These are phyloP conservation scores for Zygotorulaspora mrakii DNA, from an alignment of 1,139 yeast genomes.

Conservation along the genomic window DNA sequence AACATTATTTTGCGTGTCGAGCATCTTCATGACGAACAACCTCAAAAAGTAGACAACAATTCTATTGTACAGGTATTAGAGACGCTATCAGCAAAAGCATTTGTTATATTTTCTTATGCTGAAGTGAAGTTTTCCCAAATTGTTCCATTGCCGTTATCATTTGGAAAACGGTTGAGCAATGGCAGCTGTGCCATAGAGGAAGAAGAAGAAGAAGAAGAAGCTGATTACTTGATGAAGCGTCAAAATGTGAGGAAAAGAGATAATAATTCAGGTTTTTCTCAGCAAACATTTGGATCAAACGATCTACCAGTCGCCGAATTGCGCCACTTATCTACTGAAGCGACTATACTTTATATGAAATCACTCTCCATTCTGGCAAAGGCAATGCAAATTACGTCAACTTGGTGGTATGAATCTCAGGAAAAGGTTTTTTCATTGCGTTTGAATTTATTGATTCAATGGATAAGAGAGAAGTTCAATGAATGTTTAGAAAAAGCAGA, in stretches of 20 bases:
- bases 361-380: conserved; percentile 74
- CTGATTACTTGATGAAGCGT: conserved; percentile 3
- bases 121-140: conserved; percentile 86
- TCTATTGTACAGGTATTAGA: conserved; percentile 54
- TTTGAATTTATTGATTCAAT: conserved; percentile 80
- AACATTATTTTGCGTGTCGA: conserved; percentile 36
- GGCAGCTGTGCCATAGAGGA: conserved; percentile 32
- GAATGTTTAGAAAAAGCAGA: conserved; percentile 89
- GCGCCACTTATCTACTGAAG: conserved; percentile 47
- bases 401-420: conserved; percentile 74
- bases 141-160: conserved; percentile 56
- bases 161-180: conserved; percentile 27
- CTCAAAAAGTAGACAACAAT: conserved; percentile 21
- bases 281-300: conserved; percentile 33
- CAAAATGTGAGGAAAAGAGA: conserved; percentile 10
- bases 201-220: conserved; percentile 15
- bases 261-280: conserved; percentile 11
- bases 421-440: conserved; percentile 42
- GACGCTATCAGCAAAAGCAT: conserved; percentile 80
- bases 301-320: conserved; percentile 45
- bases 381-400: conserved; percentile 81
- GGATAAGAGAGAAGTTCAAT: conserved; percentile 87
- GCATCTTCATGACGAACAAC: conserved; percentile 18
- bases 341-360: conserved; percentile 78
- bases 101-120: conserved; percentile 83